These are phyloP conservation scores for Starmerella sirachaensis DNA, from an alignment of 805 yeast species.

Conservation along the genomic window DNA sequence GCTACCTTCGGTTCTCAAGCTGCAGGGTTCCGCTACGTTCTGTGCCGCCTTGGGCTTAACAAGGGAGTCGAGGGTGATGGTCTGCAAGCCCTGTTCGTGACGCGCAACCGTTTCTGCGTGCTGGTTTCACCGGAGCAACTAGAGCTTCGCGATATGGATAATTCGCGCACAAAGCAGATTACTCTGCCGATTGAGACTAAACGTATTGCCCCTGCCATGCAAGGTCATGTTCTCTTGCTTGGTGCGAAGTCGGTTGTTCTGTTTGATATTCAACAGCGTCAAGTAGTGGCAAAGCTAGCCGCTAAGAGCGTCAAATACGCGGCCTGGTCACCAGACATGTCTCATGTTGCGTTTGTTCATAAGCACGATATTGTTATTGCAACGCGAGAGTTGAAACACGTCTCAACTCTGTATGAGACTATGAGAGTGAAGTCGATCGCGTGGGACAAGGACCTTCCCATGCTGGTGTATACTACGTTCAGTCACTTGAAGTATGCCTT, in stretches of 20 bases:
- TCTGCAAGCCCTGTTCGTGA: conserved; percentile 63
- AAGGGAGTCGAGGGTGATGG: conserved; percentile 40
- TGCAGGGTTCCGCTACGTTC: conserved; percentile 39
- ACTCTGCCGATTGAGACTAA: conserved; percentile 41
- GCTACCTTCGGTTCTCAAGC: conserved; percentile 50
- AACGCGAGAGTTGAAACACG: conserved; percentile 51
- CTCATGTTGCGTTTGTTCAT: conserved; percentile 72
- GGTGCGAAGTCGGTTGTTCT: conserved; percentile 62
- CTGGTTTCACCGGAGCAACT: conserved; percentile 56
- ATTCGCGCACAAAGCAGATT: conserved; percentile 70
- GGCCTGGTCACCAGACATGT: conserved; percentile 79
- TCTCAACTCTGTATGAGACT: conserved; percentile 87
- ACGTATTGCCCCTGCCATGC: conserved; percentile 64
- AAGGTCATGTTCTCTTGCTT: conserved; percentile 71
- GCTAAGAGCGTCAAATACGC: conserved; percentile 76
- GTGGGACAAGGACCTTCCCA: conserved; percentile 83
- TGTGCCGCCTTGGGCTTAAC: conserved; percentile 33
- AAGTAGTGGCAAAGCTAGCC: conserved; percentile 53
- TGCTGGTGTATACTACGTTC: conserved; percentile 81
- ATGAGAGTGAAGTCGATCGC: conserved; percentile 93
- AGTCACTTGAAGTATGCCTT: conserved; percentile 91
- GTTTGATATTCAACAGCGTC: conserved; percentile 88
- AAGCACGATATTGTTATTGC: conserved; percentile 90
- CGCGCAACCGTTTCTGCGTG: conserved; percentile 87
- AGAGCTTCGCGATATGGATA: conserved; percentile 71